Evolutionary conservation across 2,329 filamentous ascomycete genomes (phyloP).

Genomic region (Fusarium citri): DNA sequence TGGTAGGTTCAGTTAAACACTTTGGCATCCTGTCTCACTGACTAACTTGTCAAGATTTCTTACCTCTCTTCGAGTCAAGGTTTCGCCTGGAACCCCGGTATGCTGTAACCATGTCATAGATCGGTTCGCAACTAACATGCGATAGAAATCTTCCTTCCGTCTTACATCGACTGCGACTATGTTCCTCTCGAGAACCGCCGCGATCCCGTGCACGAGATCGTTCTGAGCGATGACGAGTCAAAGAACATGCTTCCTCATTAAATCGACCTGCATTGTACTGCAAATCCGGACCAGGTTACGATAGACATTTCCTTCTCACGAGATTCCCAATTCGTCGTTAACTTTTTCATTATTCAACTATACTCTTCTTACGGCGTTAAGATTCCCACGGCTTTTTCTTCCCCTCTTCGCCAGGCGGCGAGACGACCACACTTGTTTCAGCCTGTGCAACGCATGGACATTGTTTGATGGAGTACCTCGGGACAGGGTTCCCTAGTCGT

Average conservation of each 20-base stretch:
- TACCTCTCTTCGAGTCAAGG: slow-evolving; percentile 84
- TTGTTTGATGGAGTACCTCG: slow-evolving; percentile 43
- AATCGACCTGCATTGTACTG: slow-evolving; percentile 33
- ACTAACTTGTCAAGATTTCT: slow-evolving; percentile 69
- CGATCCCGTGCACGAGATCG: slow-evolving; percentile 82
- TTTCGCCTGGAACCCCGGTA: slow-evolving; percentile 85
- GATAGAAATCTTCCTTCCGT: slow-evolving; percentile 82
- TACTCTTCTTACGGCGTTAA: slow-evolving; percentile 33
- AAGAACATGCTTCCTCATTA: slow-evolving; percentile 75
- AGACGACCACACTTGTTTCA: slow-evolving; percentile 23
- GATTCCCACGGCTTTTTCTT: slow-evolving; percentile 30
- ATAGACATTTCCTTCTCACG: slow-evolving; percentile 48
- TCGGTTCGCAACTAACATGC: background rate
- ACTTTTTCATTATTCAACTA: slow-evolving; percentile 23
- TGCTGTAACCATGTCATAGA: slow-evolving; percentile 25
- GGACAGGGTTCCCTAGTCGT: slow-evolving; percentile 38
- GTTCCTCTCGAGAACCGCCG: slow-evolving; percentile 79
- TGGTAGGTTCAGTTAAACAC: slow-evolving; percentile 64
- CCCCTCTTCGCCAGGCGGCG: slow-evolving; percentile 14
- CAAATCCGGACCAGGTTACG: slow-evolving; percentile 35
- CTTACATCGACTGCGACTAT: slow-evolving; percentile 80
- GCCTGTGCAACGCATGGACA: slow-evolving; percentile 25
- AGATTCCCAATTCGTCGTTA: slow-evolving; percentile 39
- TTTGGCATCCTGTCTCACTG: background rate
- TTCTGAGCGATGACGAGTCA: slow-evolving; percentile 80